Percentiles rank a stretch among this genome's conserved stretches.
phyloP scores from a whole-genome alignment of 441 rosid genomes.

The Croton laevigatus region DNA sequence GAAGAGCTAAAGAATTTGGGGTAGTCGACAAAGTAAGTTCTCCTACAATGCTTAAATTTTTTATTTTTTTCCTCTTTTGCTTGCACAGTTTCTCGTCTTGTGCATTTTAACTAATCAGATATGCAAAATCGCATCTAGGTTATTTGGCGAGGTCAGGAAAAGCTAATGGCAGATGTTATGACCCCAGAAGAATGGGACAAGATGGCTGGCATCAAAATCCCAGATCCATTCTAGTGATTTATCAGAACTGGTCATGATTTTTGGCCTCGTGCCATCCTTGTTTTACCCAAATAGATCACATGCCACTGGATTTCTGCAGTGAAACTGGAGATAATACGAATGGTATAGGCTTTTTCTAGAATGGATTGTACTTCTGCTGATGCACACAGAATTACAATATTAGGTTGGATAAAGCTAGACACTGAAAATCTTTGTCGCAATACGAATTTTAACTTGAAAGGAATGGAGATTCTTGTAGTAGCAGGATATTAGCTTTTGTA shows the following conservation, averaged over 20 bases:
- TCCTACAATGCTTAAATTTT: not conserved
- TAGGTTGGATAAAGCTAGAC: not conserved
- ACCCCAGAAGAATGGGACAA: constrained; percentile 70
- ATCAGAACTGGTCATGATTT: not conserved
- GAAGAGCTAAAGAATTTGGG: constrained; percentile 74
- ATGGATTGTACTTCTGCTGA: not conserved
- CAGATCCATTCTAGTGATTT: constrained; percentile 39
- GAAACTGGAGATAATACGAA: not conserved
- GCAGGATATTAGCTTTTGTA: not conserved
- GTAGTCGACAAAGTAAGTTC: constrained; percentile 71
- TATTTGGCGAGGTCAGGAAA: constrained; percentile 76
- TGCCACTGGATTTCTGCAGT: not conserved
- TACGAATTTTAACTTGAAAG: not conserved
- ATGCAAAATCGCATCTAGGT: constrained; percentile 36
- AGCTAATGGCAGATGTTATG: constrained; percentile 55
- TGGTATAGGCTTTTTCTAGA: not conserved
- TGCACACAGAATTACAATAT: not conserved
- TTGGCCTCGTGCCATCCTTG: not conserved
- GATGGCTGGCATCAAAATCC: constrained; percentile 48
- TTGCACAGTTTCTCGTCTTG: not conserved
- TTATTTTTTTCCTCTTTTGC: too few species aligned
- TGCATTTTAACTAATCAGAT: not conserved
- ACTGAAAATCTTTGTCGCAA: not conserved
- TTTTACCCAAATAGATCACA: too few species aligned
- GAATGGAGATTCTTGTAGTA: not conserved